Conservation (phyloP, 495 filamentous ascomycete genomes). For the Xylaria venustula region DNA sequence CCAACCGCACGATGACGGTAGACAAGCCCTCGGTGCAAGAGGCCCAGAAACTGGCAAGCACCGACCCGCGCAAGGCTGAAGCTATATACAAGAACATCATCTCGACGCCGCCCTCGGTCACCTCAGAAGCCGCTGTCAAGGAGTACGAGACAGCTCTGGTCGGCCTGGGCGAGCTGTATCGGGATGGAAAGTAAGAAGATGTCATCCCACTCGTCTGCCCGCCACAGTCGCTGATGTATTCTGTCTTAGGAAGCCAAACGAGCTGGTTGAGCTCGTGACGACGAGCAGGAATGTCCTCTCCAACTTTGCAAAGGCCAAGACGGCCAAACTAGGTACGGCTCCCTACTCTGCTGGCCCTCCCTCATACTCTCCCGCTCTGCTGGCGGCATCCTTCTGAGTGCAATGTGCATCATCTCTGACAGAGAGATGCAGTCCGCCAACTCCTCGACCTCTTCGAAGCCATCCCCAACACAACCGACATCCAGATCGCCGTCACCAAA, state of each 20-base stretch:
- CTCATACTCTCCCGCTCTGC: not conserved
- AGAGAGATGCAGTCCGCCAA: conserved; percentile 70
- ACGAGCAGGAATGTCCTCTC: conserved; percentile 87
- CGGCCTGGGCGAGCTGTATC: conserved; percentile 85
- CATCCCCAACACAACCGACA: conserved; percentile 89
- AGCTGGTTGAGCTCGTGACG: conserved; percentile 87
- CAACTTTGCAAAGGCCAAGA: conserved; percentile 98
- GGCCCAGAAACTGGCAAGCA: conserved; percentile 78
- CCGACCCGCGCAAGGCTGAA: conserved; percentile 77
- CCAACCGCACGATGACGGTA: conserved; percentile 25
- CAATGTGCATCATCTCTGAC: not conserved
- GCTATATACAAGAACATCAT: conserved; percentile 84
- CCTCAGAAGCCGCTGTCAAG: conserved; percentile 73
- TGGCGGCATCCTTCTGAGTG: not conserved
- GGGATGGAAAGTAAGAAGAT: conserved; percentile 68
- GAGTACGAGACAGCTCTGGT: conserved; percentile 85
- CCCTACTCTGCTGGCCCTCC: not conserved
- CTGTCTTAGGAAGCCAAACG: conserved; percentile 69
- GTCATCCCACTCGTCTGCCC: not conserved
- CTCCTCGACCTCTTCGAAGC: conserved; percentile 92
- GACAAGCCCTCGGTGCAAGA: conserved; percentile 52
- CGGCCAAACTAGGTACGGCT: conserved; percentile 85
- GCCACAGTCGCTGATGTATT: conserved; percentile 11
- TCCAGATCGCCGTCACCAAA: conserved; percentile 89
- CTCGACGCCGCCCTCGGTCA: conserved; percentile 75